phyloP scores from a whole-genome alignment of 1,139 yeast species.

The Suhomyces bribrorum region DNA sequence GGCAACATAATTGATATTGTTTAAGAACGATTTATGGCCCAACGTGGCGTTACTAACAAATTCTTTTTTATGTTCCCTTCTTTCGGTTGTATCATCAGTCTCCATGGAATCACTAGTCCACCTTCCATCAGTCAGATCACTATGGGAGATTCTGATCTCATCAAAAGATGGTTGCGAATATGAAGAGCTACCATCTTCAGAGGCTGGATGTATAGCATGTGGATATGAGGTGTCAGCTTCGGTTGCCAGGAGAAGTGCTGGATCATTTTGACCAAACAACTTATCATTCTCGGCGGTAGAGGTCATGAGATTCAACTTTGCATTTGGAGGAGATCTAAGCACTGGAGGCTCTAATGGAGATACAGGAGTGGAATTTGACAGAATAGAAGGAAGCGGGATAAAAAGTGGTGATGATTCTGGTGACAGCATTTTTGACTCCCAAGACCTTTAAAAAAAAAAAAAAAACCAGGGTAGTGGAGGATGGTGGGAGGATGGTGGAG shows the following conservation, averaged over 20 bases:
- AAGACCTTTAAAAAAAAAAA: no score
- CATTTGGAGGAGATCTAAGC: background rate
- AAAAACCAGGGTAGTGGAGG: background rate
- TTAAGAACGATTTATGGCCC: constrained; percentile 27
- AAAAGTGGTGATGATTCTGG: background rate
- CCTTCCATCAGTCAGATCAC: constrained; percentile 4
- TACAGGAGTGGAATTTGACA: background rate
- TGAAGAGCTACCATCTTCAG: constrained; percentile 7
- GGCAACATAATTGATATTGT: constrained; percentile 27
- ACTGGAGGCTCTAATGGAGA: background rate
- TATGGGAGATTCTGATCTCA: constrained; percentile 3
- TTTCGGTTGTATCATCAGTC: constrained; percentile 4
- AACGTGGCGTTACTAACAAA: constrained; percentile 14
- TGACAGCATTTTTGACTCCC: background rate
- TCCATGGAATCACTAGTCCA: constrained; percentile 7
- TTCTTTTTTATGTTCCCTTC: constrained; percentile 2
- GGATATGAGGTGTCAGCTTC: background rate
- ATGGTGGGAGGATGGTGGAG: background rate
- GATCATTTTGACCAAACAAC: background rate
- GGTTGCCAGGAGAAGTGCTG: background rate
- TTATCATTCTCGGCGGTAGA: background rate
- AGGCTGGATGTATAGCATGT: background rate
- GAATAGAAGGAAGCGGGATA: background rate
- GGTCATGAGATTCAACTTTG: background rate
- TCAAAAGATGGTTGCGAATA: constrained; percentile 13